phyloP scores from a whole-genome alignment of 495 filamentous ascomycete species.

The Aspergillus heteromorphus region DNA sequence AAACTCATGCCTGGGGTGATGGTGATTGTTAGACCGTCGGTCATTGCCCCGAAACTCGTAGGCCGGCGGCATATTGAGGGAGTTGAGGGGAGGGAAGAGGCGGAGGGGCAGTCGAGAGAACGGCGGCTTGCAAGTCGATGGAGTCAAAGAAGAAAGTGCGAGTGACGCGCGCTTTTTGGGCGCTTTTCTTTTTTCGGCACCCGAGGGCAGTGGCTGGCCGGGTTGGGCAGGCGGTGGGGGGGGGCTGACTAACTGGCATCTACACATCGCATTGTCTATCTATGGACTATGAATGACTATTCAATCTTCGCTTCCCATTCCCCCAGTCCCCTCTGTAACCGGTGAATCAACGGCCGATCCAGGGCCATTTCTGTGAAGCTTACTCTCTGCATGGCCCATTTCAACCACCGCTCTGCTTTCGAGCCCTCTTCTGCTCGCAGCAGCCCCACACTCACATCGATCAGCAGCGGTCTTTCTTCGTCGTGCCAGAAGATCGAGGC shows the following conservation, averaged over 20 bases:
- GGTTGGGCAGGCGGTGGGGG: not conserved
- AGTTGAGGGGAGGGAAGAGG: not conserved
- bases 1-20: constrained; percentile 33
- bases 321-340: constrained; percentile 21
- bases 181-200: no score
- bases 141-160: no score
- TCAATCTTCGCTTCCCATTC: not conserved
- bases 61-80: constrained; percentile 18
- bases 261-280: no score
- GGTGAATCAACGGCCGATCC: constrained; percentile 35
- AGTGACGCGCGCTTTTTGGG: no score
- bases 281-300: no score
- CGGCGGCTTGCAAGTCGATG: no score
- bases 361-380: constrained; percentile 58
- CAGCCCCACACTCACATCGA: constrained; percentile 63
- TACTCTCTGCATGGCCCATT: constrained; percentile 54
- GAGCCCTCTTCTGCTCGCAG: constrained; percentile 48
- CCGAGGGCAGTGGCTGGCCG: no score
- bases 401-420: constrained; percentile 53
- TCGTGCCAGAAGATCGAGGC: constrained; percentile 65
- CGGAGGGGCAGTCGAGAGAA: not conserved
- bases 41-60: constrained; percentile 40
- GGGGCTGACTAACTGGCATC: not conserved
- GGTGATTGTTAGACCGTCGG: constrained; percentile 14
- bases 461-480: constrained; percentile 47